A percentile compares a stretch with the other conserved stretches of the same genome.
Evolutionary conservation across 352 stramenopile genomes (phyloP).

Genomic region (Pythium aristosporum): DNA sequence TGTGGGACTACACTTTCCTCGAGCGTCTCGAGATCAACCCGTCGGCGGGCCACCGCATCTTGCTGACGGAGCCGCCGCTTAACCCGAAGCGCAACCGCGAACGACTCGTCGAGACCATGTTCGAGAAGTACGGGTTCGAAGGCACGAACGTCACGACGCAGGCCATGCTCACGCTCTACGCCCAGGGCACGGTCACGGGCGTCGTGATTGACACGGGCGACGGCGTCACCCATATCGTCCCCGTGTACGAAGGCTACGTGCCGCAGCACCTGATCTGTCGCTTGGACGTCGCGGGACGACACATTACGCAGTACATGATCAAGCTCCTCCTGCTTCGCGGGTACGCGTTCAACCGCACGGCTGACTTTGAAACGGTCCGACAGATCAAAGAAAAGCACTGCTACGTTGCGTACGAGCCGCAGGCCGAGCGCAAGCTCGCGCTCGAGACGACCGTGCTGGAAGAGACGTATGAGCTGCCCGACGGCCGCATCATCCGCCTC

Average conservation of each 20-base stretch:
- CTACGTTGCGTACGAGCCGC: slow-evolving; percentile 91
- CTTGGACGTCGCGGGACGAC: slow-evolving; percentile 89
- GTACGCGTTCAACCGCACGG: slow-evolving; percentile 91
- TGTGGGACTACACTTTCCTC: slow-evolving; percentile 97
- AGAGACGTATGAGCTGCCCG: slow-evolving; percentile 93
- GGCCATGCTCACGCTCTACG: slow-evolving; percentile 93
- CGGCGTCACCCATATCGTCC: slow-evolving; percentile 92
- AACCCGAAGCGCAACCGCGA: slow-evolving; percentile 92
- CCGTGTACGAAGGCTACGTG: slow-evolving; percentile 68
- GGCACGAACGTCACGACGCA: slow-evolving; percentile 91
- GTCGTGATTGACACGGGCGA: slow-evolving; percentile 93
- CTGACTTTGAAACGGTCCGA: slow-evolving; percentile 92
- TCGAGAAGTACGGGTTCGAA: slow-evolving; percentile 92
- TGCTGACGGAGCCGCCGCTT: slow-evolving; percentile 91
- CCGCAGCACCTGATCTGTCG: slow-evolving; percentile 89
- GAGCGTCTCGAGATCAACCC: slow-evolving; percentile 83
- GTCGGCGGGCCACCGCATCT: slow-evolving; percentile 74
- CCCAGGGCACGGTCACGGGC: slow-evolving; percentile 86
- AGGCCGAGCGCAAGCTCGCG: slow-evolving; percentile 81
- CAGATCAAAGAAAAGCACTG: slow-evolving; percentile 95
- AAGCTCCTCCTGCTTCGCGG: slow-evolving; percentile 91
- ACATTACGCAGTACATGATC: slow-evolving; percentile 96
- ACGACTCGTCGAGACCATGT: slow-evolving; percentile 92
- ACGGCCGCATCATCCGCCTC: slow-evolving; percentile 95
- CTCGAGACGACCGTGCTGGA: slow-evolving; percentile 93